Percentiles rank a stretch among this genome's conserved stretches.
These are phyloP conservation scores for Paramecium sonneborni DNA, from an alignment of 73 alveolate genomes.

Conservation along the genomic window DNA sequence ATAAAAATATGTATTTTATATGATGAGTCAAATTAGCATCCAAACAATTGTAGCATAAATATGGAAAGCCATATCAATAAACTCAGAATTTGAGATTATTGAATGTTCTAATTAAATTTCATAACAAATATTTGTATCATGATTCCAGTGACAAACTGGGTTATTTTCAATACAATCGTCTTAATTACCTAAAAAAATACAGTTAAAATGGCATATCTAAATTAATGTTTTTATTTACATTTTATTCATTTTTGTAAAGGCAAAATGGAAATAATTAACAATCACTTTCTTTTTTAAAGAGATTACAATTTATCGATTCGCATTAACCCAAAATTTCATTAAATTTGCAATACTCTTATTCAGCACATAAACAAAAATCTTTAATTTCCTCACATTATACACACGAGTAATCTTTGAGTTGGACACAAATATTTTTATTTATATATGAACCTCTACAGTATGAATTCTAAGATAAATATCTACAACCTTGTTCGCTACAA, in stretches of 20 bases:
- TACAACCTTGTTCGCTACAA: background rate
- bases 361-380: background rate
- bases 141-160: background rate
- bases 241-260: background rate
- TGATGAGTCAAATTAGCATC: background rate
- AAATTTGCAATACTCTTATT: background rate
- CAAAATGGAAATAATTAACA: background rate
- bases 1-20: no score
- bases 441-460: background rate
- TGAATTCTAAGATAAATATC: no score
- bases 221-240: background rate
- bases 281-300: background rate
- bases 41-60: no score
- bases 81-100: no score
- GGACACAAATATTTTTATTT: background rate
- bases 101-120: no score
- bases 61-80: no score
- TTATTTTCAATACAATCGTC: background rate
- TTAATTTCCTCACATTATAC: background rate
- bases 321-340: background rate
- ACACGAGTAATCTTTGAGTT: background rate
- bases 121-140: background rate
- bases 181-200: background rate
- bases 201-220: background rate
- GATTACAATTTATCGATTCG: background rate